Conservation (phyloP, 2,329 filamentous ascomycete genomes). For the Fonsecaea erecta region DNA sequence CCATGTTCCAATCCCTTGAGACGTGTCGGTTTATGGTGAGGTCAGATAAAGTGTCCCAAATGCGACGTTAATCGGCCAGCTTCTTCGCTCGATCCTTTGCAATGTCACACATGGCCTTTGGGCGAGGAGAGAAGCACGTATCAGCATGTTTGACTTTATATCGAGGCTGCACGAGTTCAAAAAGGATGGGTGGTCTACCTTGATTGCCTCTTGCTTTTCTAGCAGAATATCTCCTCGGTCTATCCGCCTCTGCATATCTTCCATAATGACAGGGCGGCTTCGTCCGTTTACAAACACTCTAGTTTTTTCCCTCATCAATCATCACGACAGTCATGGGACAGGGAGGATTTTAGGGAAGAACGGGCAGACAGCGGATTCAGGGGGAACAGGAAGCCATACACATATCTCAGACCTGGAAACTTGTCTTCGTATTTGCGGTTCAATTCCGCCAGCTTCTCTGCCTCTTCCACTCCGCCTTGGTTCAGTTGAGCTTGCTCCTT, state of each 20-base stretch:
- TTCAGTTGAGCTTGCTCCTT: slow-evolving; percentile 80
- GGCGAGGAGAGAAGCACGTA: background rate
- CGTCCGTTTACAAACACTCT: slow-evolving; percentile 87
- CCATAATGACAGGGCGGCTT: slow-evolving; percentile 73
- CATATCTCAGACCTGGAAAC: slow-evolving; percentile 84
- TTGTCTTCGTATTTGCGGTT: slow-evolving; percentile 79
- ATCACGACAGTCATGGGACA: background rate
- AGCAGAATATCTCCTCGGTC: slow-evolving; percentile 65
- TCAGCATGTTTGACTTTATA: slow-evolving; percentile 1
- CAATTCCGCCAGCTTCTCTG: slow-evolving; percentile 61
- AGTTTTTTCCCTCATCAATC: slow-evolving; percentile 13
- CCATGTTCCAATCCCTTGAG: no score
- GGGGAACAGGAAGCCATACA: slow-evolving; percentile 51
- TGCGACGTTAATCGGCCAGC: slow-evolving; percentile 44
- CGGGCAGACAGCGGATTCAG: background rate
- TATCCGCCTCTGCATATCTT: slow-evolving; percentile 78
- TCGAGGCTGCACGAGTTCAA: background rate
- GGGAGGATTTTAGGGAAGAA: background rate
- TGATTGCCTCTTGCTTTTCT: slow-evolving; percentile 75
- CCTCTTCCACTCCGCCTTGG: slow-evolving; percentile 55
- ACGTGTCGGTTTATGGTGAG: no score
- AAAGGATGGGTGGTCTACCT: slow-evolving; percentile 57
- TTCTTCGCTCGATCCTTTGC: slow-evolving; percentile 78
- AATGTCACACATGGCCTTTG: slow-evolving; percentile 87
- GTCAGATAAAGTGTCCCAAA: background rate